Evolutionary conservation across 1,284 basidiomycete genomes (phyloP).

Genomic region (Malassezia japonica): DNA sequence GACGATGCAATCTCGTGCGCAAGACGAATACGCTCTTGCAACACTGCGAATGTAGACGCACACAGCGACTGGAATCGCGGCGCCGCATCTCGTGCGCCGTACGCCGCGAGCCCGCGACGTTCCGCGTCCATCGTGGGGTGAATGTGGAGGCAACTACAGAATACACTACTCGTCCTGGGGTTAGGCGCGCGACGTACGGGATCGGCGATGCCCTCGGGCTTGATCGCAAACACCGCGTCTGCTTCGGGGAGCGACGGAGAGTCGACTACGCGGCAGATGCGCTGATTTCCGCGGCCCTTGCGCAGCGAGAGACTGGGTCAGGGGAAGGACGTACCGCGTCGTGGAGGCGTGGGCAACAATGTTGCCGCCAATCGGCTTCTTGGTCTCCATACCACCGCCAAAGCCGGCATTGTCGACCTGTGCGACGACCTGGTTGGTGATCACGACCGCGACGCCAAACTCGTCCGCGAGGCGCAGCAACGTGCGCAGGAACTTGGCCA

Average conservation of each 20-base stretch:
- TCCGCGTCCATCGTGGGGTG: background rate
- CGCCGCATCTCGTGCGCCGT: background rate
- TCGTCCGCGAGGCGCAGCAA: slow-evolving; percentile 91
- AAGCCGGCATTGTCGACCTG: slow-evolving; percentile 87
- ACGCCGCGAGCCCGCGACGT: background rate
- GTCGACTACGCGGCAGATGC: slow-evolving; percentile 94
- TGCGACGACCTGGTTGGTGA: slow-evolving; percentile 98
- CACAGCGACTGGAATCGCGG: slow-evolving; percentile 8
- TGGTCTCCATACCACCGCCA: slow-evolving; percentile 55
- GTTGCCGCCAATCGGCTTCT: slow-evolving; percentile 71
- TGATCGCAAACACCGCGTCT: slow-evolving; percentile 87
- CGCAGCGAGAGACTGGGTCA: slow-evolving; percentile 67
- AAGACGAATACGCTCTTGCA: slow-evolving; percentile 13
- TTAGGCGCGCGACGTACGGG: slow-evolving; percentile 20
- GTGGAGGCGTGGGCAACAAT: slow-evolving; percentile 49
- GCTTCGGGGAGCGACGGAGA: slow-evolving; percentile 95
- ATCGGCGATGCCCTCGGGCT: slow-evolving; percentile 49
- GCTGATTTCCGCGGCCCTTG: slow-evolving; percentile 83
- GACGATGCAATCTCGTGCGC: slow-evolving; percentile 9
- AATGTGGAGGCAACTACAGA: slow-evolving; percentile 1
- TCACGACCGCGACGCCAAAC: slow-evolving; percentile 93
- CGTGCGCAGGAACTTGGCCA: slow-evolving; percentile 92
- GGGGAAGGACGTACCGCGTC: slow-evolving; percentile 27
- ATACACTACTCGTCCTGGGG: slow-evolving; percentile 14
- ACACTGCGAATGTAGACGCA: slow-evolving; percentile 1